These are phyloP conservation scores for Colletotrichum cordylinicola DNA, from an alignment of 2,329 filamentous ascomycete genomes.

Conservation along the genomic window DNA sequence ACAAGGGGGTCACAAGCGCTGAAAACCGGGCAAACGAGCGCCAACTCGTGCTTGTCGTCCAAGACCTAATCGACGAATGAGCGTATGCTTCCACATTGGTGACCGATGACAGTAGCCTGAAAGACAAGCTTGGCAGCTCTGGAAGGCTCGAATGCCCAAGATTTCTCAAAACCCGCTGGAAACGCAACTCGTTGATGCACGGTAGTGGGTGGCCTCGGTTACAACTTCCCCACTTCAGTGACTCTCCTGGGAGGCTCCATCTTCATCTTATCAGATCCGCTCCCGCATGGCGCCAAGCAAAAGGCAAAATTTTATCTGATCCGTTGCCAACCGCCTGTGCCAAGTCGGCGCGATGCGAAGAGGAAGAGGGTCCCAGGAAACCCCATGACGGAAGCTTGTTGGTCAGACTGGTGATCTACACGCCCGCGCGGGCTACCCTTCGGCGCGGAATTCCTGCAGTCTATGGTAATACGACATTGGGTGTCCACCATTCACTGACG, in stretches of 20 bases:
- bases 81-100: background rate
- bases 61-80: background rate
- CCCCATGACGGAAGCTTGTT: background rate
- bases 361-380: background rate
- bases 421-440: background rate
- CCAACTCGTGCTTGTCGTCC: background rate
- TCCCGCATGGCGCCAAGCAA: slow-evolving; percentile 2
- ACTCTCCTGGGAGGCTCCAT: background rate
- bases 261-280: slow-evolving; percentile 17
- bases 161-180: background rate
- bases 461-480: background rate
- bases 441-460: background rate
- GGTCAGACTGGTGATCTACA: background rate
- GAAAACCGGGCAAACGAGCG: background rate
- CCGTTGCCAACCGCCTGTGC: background rate
- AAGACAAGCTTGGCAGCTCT: background rate
- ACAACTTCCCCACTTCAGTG: background rate
- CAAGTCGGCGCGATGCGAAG: slow-evolving; percentile 1
- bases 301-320: slow-evolving; percentile 9
- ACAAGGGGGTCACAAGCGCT: background rate
- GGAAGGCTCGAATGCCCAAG: background rate
- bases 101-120: background rate
- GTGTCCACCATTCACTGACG: background rate
- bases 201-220: background rate
- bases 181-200: background rate